Evolutionary conservation across 2,329 filamentous ascomycete genomes (phyloP).

Genomic region (Coniochaeta sp.): DNA sequence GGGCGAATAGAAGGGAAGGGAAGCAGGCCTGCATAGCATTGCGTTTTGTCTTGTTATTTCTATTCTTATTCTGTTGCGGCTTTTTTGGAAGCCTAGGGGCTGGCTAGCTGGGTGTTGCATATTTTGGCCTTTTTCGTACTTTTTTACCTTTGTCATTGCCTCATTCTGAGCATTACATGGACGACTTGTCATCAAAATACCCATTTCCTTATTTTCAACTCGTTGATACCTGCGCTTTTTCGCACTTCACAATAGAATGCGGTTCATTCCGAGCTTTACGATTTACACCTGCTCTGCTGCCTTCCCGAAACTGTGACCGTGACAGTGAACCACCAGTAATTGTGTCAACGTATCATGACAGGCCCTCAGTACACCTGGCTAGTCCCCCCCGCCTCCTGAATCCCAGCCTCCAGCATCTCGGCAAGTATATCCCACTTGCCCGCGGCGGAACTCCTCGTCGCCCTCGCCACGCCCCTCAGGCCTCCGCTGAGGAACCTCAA

Average conservation of each 20-base stretch:
- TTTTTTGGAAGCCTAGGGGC: not conserved
- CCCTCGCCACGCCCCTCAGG: slow-evolving; percentile 67
- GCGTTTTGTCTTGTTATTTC: not conserved
- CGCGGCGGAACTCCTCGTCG: slow-evolving; percentile 53
- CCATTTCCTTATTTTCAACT: not conserved
- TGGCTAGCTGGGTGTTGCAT: not conserved
- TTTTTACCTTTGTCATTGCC: not conserved
- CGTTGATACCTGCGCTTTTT: not conserved
- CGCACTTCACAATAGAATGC: too few relatives aligned
- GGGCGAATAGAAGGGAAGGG: not conserved
- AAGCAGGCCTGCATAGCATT: not conserved
- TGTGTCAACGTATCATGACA: too few relatives aligned
- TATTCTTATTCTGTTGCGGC: too few relatives aligned
- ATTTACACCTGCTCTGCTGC: too few relatives aligned
- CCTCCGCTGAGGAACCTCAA: slow-evolving; percentile 67
- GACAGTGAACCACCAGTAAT: too few relatives aligned
- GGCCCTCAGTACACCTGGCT: not conserved
- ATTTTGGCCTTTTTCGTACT: not conserved
- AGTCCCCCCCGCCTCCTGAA: not conserved
- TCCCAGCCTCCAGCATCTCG: slow-evolving; percentile 61
- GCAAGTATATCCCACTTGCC: slow-evolving; percentile 73
- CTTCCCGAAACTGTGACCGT: too few relatives aligned
- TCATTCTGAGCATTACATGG: not conserved
- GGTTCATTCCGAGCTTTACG: too few relatives aligned
- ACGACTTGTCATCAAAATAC: slow-evolving; percentile 1